A percentile compares a stretch with the other conserved stretches of the same genome.
Evolutionary conservation across 192 early-diverging fungal genomes (phyloP).

Genomic region (Allomyces macrogynus): DNA sequence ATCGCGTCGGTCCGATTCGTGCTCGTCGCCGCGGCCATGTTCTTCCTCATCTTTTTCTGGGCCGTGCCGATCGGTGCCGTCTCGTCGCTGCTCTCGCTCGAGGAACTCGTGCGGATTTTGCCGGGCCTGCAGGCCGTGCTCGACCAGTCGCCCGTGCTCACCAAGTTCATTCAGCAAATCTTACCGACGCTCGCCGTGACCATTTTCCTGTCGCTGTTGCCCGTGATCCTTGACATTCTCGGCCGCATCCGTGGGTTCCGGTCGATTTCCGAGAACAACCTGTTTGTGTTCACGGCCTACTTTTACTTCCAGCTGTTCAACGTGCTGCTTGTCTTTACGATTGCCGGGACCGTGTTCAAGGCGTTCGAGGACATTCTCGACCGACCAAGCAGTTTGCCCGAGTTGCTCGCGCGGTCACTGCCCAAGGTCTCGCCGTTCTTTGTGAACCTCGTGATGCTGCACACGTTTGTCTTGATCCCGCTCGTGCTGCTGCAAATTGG

Average conservation of each 20-base stretch:
- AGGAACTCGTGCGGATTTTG: conserved; percentile 32
- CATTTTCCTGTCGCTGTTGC: conserved; percentile 44
- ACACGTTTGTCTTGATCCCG: conserved; percentile 50
- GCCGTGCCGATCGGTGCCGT: conserved; percentile 42
- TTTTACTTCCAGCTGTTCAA: conserved; percentile 60
- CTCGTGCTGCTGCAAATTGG: conserved; percentile 46
- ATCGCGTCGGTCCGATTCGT: conserved; percentile 29
- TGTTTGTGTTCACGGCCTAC: conserved; percentile 37
- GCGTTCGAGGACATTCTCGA: conserved; percentile 39
- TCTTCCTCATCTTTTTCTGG: conserved; percentile 59
- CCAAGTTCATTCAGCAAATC: conserved; percentile 39
- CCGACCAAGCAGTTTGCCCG: conserved; percentile 34
- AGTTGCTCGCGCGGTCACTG: conserved; percentile 39
- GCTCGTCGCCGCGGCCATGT: conserved; percentile 27
- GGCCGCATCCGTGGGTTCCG: conserved; percentile 17
- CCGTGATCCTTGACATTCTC: conserved; percentile 38
- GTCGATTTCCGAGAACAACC: conserved; percentile 19
- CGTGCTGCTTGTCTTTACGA: conserved; percentile 49
- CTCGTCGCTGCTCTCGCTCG: conserved; percentile 41
- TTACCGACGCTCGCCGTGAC: conserved; percentile 52
- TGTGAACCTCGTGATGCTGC: conserved; percentile 48
- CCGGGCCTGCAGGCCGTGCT: conserved; percentile 33
- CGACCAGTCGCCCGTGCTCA: conserved; percentile 25
- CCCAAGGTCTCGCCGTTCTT: conserved; percentile 58
- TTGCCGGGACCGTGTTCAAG: conserved; percentile 46